Base-by-base conservation (phyloP, 805 yeast species). In the Kuraishia ogatae region DNA sequence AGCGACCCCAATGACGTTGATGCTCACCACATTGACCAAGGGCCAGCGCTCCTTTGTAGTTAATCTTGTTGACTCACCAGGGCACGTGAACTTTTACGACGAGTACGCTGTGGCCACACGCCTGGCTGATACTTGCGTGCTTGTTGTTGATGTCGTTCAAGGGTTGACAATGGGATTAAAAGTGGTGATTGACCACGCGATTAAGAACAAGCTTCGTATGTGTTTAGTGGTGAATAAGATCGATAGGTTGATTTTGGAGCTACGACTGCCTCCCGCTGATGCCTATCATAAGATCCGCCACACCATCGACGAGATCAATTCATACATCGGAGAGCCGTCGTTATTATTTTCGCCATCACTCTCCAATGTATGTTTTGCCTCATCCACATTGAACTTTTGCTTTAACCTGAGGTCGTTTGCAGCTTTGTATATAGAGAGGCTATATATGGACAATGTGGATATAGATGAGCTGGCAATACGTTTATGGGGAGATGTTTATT, bases 11-110 rank as follows among this genome's bases (percentile, higher is more conserved):
- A 75, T 87, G 59, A 72, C 93, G 0, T 60, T 89, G 10, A 65
- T 92, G 6, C 66, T 85, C 17, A 80, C 78, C 0, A 81, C 82
- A 63, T 58, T 80, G 28, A 69, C 69, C 17, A 69, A 66, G 15
- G 79, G 75, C 1, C 81, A 79, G 58, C 43, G 43, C 43, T 84
- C 96, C 0, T 68, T 72, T 19, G 80, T 81, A 0, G 62, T 84
- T 21, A 89, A 87, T 62, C 58, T 92, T 0, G 60, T 90, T 0
- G 99, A 96, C 63, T 75, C 96, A 0, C 99, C 99, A 0, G 99
- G 99, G 0, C 98, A 94, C 68, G 79, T 81, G 0, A 85, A 90
- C 63, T 94, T 94, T 63, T 70, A 75, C 28, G 97, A 90, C 64
- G 97, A 94, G 61, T 70, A 82, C 2, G 76, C 81, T 0, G 76